These are phyloP conservation scores for Pisolithus microcarpus DNA, from an alignment of 768 basidiomycete species.

Conservation along the genomic window DNA sequence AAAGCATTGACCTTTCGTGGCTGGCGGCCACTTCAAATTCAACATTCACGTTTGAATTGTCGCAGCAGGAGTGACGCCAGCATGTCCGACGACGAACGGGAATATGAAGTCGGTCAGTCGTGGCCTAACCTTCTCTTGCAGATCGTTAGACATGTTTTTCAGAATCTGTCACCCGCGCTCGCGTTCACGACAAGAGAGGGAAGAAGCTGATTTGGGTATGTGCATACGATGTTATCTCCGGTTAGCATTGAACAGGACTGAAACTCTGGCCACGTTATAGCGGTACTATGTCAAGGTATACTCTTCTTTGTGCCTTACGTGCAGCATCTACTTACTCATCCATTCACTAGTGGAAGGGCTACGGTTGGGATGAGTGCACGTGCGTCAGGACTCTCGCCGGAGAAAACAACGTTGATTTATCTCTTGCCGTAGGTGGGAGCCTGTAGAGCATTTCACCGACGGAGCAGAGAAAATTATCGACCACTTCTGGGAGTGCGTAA, in stretches of 20 bases:
- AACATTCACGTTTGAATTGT: neutral
- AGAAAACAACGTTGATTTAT: conserved; percentile 2
- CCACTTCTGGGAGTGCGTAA: conserved; percentile 31
- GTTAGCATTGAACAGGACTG: conserved; percentile 11
- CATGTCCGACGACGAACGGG: conserved; percentile 30
- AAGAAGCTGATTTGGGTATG: conserved; percentile 47
- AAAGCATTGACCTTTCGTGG: neutral
- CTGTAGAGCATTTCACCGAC: conserved; percentile 47
- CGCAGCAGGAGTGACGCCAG: neutral
- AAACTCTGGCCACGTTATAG: conserved; percentile 25
- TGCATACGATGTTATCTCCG: conserved; percentile 2
- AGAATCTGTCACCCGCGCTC: conserved; percentile 53
- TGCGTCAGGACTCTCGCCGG: conserved; percentile 26
- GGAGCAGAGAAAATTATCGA: conserved; percentile 47
- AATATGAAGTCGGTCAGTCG: conserved; percentile 64
- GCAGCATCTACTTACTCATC: neutral
- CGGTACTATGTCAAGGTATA: conserved; percentile 53
- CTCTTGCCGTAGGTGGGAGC: conserved; percentile 56
- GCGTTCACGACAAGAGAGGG: conserved; percentile 39
- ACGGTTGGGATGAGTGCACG: conserved; percentile 49
- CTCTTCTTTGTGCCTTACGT: conserved; percentile 2
- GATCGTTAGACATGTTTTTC: conserved; percentile 2
- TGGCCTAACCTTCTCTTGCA: neutral
- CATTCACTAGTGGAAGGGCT: conserved; percentile 52
- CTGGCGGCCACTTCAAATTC: neutral